Conservation (phyloP, 2,329 filamentous ascomycete genomes). For the Exophiala aquamarina region DNA sequence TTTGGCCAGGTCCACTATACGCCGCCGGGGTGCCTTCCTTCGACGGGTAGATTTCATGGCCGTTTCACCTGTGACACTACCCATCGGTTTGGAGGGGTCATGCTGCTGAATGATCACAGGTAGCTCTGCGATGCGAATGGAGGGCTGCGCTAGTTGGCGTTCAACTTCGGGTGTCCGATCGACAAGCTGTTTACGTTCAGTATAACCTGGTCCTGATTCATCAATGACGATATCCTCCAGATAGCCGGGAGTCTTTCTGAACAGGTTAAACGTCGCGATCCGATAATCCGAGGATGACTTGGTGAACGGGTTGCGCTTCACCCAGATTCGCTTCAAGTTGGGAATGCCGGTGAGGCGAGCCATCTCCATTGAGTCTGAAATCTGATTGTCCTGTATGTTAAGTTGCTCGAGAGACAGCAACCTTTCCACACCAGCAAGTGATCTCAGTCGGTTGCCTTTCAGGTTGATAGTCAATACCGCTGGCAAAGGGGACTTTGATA, state of each 20-base stretch:
- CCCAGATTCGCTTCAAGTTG: slow-evolving; percentile 88
- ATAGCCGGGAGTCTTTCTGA: slow-evolving; percentile 85
- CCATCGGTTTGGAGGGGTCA: slow-evolving; percentile 7
- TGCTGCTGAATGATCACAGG: slow-evolving; percentile 15
- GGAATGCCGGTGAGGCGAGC: slow-evolving; percentile 87
- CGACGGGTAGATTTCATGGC: slow-evolving; percentile 35
- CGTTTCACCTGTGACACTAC: slow-evolving; percentile 15
- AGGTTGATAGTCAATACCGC: slow-evolving; percentile 93
- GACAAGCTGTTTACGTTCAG: slow-evolving; percentile 79
- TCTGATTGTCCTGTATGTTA: slow-evolving; percentile 84
- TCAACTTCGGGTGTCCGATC: slow-evolving; percentile 77
- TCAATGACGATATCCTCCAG: slow-evolving; percentile 90
- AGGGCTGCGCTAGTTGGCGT: slow-evolving; percentile 50
- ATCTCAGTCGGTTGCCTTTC: slow-evolving; percentile 80
- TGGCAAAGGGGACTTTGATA: slow-evolving; percentile 81
- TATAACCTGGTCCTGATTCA: slow-evolving; percentile 75
- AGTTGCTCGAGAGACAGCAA: slow-evolving; percentile 84
- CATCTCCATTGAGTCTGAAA: slow-evolving; percentile 88
- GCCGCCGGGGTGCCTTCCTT: slow-evolving; percentile 54
- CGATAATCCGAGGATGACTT: slow-evolving; percentile 84
- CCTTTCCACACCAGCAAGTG: slow-evolving; percentile 85
- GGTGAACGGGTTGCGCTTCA: slow-evolving; percentile 87
- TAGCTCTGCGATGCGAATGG: slow-evolving; percentile 38
- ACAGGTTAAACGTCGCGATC: slow-evolving; percentile 91
- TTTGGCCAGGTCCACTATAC: slow-evolving; percentile 59